phyloP scores from a whole-genome alignment of 1,284 basidiomycete species.

The Irpex sp. region DNA sequence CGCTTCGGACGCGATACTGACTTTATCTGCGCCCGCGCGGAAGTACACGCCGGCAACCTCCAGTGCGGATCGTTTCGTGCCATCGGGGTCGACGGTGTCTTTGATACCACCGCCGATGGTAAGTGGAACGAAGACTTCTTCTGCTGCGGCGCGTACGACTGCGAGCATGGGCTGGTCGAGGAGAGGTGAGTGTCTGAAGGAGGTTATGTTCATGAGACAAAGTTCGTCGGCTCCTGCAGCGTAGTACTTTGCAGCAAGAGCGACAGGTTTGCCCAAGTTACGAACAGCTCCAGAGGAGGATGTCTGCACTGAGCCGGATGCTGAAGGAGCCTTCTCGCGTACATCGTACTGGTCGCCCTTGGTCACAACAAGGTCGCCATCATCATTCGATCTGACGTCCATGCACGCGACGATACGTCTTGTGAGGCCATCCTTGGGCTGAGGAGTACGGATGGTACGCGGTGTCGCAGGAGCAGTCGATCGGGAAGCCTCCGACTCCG shows the following conservation, averaged over 20 bases:
- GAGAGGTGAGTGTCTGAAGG: conserved; percentile 94
- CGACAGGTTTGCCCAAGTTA: conserved; percentile 97
- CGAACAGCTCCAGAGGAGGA: conserved; percentile 78
- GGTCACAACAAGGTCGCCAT: conserved; percentile 97
- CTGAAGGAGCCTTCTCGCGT: conserved; percentile 64
- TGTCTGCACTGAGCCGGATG: conserved; percentile 23
- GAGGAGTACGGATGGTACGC: conserved; percentile 36
- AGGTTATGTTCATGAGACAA: conserved; percentile 98
- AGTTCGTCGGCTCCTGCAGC: conserved; percentile 92
- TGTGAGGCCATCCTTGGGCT: conserved; percentile 66
- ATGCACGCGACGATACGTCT: conserved; percentile 97
- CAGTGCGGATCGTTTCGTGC: conserved; percentile 80
- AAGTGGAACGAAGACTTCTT: conserved; percentile 94
- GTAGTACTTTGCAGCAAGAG: conserved; percentile 88
- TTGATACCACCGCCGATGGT: conserved; percentile 99
- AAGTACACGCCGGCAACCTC: conserved; percentile 98
- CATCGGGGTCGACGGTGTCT: conserved; percentile 94
- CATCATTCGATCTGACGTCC: conserved; percentile 96
- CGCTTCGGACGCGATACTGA: conserved; percentile 94
- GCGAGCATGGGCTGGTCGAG: conserved; percentile 98
- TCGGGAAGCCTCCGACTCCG: conserved; percentile 44
- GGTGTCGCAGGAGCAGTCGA: conserved; percentile 27
- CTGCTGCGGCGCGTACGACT: conserved; percentile 87
- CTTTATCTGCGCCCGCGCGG: conserved; percentile 97
- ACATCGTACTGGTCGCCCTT: conserved; percentile 99